Evolutionary conservation across 495 filamentous ascomycete genomes (phyloP).

Genomic region (Glarea lozoyensis): DNA sequence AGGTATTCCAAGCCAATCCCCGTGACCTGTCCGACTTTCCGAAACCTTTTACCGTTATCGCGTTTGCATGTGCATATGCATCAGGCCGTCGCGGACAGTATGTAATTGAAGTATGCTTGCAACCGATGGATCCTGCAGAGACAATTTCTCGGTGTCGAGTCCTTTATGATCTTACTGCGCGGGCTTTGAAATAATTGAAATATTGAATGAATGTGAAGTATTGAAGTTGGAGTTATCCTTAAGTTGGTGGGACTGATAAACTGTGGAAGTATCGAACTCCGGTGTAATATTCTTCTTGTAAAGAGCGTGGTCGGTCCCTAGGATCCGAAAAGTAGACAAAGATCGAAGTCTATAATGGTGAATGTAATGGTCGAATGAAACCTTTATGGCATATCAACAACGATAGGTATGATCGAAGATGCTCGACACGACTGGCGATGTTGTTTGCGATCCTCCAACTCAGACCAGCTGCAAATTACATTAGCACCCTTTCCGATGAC

Average conservation of each 20-base stretch:
- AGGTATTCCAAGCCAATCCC: conserved; percentile 3
- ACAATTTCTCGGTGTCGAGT: background rate
- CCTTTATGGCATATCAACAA: conserved; percentile 7
- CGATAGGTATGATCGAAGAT: too few species aligned
- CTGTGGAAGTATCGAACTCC: conserved; percentile 16
- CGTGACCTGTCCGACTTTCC: conserved; percentile 7
- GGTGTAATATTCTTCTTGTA: conserved; percentile 8
- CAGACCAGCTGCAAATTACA: conserved; percentile 2
- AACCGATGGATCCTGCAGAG: conserved; percentile 3
- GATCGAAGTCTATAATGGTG: conserved; percentile 7
- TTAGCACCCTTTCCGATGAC: conserved; percentile 15
- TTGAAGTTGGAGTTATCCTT: background rate
- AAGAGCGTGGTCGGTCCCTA: conserved; percentile 20
- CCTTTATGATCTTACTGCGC: background rate
- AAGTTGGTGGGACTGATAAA: too few species aligned
- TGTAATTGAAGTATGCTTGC: conserved; percentile 10
- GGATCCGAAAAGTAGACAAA: conserved; percentile 20
- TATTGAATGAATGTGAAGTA: too few species aligned
- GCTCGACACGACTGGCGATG: conserved; percentile 3
- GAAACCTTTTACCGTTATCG: conserved; percentile 5
- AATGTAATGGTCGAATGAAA: conserved; percentile 2
- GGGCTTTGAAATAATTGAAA: too few species aligned
- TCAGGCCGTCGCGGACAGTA: conserved; percentile 16
- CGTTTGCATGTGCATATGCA: conserved; percentile 22
- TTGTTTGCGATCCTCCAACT: background rate